Base-by-base conservation (phyloP, 495 filamentous ascomycete genomes). In the Penicillium argentinense region DNA sequence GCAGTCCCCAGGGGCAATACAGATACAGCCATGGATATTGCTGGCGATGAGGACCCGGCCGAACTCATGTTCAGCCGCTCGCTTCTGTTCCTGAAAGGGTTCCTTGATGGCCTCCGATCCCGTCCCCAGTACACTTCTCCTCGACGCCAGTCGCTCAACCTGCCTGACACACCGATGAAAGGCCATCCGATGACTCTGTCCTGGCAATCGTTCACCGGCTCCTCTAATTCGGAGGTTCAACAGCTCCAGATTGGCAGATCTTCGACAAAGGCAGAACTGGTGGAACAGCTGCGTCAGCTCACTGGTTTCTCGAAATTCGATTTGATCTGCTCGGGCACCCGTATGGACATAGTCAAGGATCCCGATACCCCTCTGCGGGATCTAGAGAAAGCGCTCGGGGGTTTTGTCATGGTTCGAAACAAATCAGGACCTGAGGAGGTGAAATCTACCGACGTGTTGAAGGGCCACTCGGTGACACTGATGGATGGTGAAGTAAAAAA, bases 401-500 rank as follows among this genome's bases (percentile, higher is more conserved):
- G 84, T 12, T 63, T 89, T 24, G 68, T 90, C 2, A 73, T 91
- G 5, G 52, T 81, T 33, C 66, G 62, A 18, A 74, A 70, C 47
- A 59, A 66, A 13, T 60, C 68, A 18, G 70, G 74, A 51, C 61
- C 64, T 9, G 59, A 71, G 18, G 65, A 69, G 19, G 36, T 58
- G 11, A 36, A 59, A 5, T 46, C 53, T 37, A 37, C 48, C 23
- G 62, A 54, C 28, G n/a, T n/a, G n/a, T n/a, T n/a, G n/a, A 65
- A 59, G 34, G 49, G 57, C 4, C 67, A 63, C 19, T 66, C 64
- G 21, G 46, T 78, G 18, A 74, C 69, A 21, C 67, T 72, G 9
- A 74, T 91, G 6, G 87, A 95, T 51, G 70, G 74, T 11, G 88
- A 91, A 49, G 83, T 97, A 16, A 66, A 95, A 44, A 80, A 84